Base-by-base conservation (phyloP, 768 basidiomycete species). In the Lactarius trivialis region DNA sequence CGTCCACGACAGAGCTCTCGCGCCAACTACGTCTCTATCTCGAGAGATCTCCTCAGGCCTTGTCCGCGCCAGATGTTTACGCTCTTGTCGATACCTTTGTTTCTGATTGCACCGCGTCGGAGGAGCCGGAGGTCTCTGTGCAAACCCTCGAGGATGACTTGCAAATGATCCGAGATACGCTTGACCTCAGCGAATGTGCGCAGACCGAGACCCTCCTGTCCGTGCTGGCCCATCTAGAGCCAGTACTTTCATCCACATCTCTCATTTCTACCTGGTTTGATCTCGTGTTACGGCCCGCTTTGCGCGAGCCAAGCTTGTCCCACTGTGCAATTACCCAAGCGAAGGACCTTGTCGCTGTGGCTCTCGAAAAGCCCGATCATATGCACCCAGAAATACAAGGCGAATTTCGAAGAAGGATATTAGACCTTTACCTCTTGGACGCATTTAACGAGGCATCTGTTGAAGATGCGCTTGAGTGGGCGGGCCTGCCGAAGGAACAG, bases 191-290 rank as follows among this genome's bases (percentile, higher is more conserved):
- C 3, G 81, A 81, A 28, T 73, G 82, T 41, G 76, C 76, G 26
- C 88, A 90, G 68, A 80, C 78, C 3, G 87, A 89, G 68, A 72
- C 83, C 15, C 85, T 93, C 67, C 78, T 93, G 12, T 78, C 81
- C 28, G 79, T 89, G 19, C 77, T 92, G 7, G 79, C 81, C 65
- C 83, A 83, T 67, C 78, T 92, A 30, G 76, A 77, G 11, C 80
- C 85, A 14, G 76, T 88, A 32, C 75, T 91, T 7, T 77, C 87
- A 3, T 75, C 86, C 8, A 78, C 78, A 7, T 88, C 87, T 28
- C 76, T 91, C 58, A 86, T 91, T 60, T 85, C 85, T 2, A 79
- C 78, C 30, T 93, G 91, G 91, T 93, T 90, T 71, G 89, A 93
- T 71, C 79, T 88, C 36, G 78, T 89, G 30, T 77, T 93, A 3